phyloP scores from a whole-genome alignment of 2,329 filamentous ascomycete genomes.

The Chrysoporthe puriensis region DNA sequence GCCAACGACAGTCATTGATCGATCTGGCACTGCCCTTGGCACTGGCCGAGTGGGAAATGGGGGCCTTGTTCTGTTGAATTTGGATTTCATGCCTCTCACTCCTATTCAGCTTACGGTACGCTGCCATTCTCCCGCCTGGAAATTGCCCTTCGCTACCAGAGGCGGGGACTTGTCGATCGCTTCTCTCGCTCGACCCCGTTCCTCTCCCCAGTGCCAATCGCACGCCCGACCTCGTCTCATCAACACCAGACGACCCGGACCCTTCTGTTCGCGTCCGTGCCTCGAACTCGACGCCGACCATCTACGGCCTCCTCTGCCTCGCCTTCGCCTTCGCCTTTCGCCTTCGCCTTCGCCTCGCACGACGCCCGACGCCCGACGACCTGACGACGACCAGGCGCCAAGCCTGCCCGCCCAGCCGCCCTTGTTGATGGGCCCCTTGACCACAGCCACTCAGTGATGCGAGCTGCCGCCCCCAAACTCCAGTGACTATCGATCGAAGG shows the following conservation, averaged over 20 bases:
- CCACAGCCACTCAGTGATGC: constrained; percentile 26
- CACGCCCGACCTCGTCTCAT: constrained; percentile 24
- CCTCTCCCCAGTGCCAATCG: constrained; percentile 22
- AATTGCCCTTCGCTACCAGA: constrained; percentile 37
- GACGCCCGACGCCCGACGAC: background rate
- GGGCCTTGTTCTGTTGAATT: constrained; percentile 8
- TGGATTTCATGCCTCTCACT: constrained; percentile 7
- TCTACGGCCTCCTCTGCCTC: background rate
- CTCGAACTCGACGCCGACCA: background rate
- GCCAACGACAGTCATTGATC: background rate
- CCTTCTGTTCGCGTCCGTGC: constrained; percentile 7
- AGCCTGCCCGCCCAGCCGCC: constrained; percentile 25
- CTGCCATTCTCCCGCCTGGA: constrained; percentile 31
- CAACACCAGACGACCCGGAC: constrained; percentile 15
- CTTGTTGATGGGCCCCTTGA: constrained; percentile 19
- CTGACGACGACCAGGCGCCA: constrained; percentile 23
- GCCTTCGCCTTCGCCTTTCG: background rate
- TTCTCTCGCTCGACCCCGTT: constrained; percentile 31
- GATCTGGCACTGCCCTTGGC: constrained; percentile 1
- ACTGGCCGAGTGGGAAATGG: constrained; percentile 5
- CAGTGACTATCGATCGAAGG: constrained; percentile 20
- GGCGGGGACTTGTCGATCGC: constrained; percentile 39
- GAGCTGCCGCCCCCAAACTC: constrained; percentile 25
- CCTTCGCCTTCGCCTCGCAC: background rate
- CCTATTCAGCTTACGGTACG: constrained; percentile 11